A percentile compares a stretch with the other conserved stretches of the same genome.
Conservation (phyloP, 1,284 basidiomycete species). For the Abortiporus biennis region DNA sequence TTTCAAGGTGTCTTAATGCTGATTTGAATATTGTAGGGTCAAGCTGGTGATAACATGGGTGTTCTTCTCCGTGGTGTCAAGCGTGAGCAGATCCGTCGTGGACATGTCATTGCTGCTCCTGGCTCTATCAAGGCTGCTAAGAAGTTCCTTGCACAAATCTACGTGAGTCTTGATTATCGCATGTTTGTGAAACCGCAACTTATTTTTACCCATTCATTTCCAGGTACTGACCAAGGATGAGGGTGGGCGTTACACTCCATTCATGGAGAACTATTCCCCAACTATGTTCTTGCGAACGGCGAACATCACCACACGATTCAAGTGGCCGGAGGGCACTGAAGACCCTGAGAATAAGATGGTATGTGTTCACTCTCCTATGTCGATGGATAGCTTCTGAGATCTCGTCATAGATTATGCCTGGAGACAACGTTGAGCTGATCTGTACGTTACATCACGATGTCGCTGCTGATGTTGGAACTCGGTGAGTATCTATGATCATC, state of each 20-base stretch:
- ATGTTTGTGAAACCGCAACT: conserved; percentile 3
- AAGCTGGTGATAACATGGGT: conserved; percentile 99
- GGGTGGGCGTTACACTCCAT: conserved; percentile 97
- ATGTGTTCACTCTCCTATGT: conserved; percentile 5
- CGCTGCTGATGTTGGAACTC: conserved; percentile 87
- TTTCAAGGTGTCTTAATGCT: no score
- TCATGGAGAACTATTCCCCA: conserved; percentile 95
- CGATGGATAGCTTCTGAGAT: conserved; percentile 7
- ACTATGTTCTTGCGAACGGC: conserved; percentile 97
- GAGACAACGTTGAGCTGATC: conserved; percentile 95
- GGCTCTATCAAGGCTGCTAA: conserved; percentile 93
- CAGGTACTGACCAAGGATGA: conserved; percentile 95
- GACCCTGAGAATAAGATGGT: conserved; percentile 84
- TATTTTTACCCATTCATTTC: conserved; percentile 2
- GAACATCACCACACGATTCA: conserved; percentile 85
- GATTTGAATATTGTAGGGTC: conserved; percentile 47
- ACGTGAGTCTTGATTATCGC: conserved; percentile 48
- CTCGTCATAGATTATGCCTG: conserved; percentile 82
- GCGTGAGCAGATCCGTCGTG: conserved; percentile 93
- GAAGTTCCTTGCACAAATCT: conserved; percentile 92
- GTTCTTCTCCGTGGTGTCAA: conserved; percentile 95
- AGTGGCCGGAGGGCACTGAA: conserved; percentile 80
- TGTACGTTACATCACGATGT: conserved; percentile 86
- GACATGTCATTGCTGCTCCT: conserved; percentile 87
- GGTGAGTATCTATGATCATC: conserved; percentile 37